Base-by-base conservation (phyloP, 2,329 filamentous ascomycete species). In the Sodiomyces alkalinus region DNA sequence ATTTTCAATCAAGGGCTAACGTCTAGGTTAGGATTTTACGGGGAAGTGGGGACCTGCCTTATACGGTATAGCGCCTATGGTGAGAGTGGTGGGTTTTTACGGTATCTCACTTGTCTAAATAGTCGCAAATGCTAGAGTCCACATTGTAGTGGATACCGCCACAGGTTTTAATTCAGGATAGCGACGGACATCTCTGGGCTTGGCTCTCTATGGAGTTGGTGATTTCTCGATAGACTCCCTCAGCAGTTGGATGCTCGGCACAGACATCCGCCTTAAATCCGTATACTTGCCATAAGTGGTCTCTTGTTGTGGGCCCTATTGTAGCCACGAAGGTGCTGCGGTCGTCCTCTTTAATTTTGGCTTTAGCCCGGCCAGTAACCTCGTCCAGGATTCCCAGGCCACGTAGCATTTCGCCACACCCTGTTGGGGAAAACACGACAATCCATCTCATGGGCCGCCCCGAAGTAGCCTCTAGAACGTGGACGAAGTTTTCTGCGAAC, bases 251-350 rank as follows among this genome's bases (percentile, higher is more conserved):
- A 42, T 64, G 76, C 42, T 70, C 69, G 2, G 90, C 81, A 50
- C 79, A 92, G n/a, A 80, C 78, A 46, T 87, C 74, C 1, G 81
- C 73, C 41, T 73, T 63, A 37, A 74, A 78, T 1, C 56, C 68
- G 47, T 83, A 82, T 2, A 60, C 64, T 13, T 61, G 57, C 11
- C 58, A 48, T 24, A 98, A 55, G 52, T 82, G 74, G 40, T 85
- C 74, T 37, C 76, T 66, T 8, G 90, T 98, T 12, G 90, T 98
- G 9, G 90, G 87, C 1, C 90, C 90, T 51, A 98, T 98, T 0
- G 86, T 92, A 10, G 78, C 82, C 35, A 96, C 61, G 36, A 68
- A 73, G 1, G 74, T 77, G 28, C 49, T 62, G 7, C 53, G 54
- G 4, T 33, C 37, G 9, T 28, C 41, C 5, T 39, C 30, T 8